Evolutionary conservation across 371 early-diverging fungal species (phyloP).

Genomic region (Apophysomyces variabilis): DNA sequence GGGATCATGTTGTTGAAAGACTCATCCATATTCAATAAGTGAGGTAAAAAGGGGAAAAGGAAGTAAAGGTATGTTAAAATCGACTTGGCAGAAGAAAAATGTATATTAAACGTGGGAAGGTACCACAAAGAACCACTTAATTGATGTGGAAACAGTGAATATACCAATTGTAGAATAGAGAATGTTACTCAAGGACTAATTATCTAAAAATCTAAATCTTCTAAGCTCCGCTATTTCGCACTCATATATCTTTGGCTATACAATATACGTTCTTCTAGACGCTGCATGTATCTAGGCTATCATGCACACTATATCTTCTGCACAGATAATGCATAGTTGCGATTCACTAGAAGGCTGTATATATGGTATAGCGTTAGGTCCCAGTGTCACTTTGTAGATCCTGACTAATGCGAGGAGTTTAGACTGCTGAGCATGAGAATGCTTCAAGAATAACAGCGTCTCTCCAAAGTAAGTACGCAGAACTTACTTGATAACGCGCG

Average conservation of each 20-base stretch:
- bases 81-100: too few relatives aligned
- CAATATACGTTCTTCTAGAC: background rate
- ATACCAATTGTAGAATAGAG: too few relatives aligned
- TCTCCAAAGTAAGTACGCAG: background rate
- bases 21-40: too few relatives aligned
- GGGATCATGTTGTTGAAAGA: too few relatives aligned
- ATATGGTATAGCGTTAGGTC: background rate
- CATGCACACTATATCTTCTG: background rate
- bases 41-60: too few relatives aligned
- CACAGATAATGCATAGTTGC: background rate
- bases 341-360: background rate
- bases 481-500: background rate
- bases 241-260: background rate
- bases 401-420: background rate
- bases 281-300: background rate
- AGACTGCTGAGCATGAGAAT: background rate
- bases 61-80: too few relatives aligned
- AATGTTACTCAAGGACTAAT: too few relatives aligned
- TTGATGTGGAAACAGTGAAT: too few relatives aligned
- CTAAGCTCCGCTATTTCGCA: background rate
- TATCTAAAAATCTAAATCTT: too few relatives aligned
- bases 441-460: background rate
- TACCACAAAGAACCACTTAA: too few relatives aligned
- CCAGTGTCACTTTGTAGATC: background rate
- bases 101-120: too few relatives aligned